phyloP scores from a whole-genome alignment of 73 alveolate genomes.

The Tetrahymena elliotti region DNA sequence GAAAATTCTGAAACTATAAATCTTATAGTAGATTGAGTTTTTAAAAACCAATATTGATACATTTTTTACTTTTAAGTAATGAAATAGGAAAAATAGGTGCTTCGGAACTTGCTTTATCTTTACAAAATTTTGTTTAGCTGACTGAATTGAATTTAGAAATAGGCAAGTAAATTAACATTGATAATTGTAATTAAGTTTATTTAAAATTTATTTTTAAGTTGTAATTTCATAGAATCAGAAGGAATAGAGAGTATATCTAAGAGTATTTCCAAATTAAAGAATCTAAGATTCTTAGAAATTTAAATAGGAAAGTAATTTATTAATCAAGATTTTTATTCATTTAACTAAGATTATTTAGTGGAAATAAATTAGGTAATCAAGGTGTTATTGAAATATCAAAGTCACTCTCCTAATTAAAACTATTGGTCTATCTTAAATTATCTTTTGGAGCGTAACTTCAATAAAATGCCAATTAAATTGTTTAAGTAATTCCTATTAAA shows the following conservation, averaged over 20 bases:
- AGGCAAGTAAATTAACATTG: not conserved
- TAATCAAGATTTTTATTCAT: not conserved
- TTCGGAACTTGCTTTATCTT: not conserved
- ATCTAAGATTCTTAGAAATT: not conserved
- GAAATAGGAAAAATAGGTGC: not conserved
- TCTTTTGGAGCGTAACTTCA: not conserved
- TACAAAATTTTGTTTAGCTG: not conserved
- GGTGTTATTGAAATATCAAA: not conserved
- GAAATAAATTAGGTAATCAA: not conserved
- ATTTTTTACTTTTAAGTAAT: not conserved
- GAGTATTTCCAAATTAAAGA: not conserved
- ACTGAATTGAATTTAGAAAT: not conserved
- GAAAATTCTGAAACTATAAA: not conserved
- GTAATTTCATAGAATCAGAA: not conserved
- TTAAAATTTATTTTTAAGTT: not conserved
- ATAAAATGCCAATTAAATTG: not conserved
- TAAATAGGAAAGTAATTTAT: not conserved
- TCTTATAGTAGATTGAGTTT: not conserved
- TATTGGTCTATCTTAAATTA: not conserved
- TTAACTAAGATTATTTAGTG: not conserved
- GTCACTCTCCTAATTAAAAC: not conserved
- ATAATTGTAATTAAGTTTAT: not conserved
- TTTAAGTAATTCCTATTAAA: not conserved
- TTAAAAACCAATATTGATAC: not conserved
- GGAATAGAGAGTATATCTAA: not conserved